A percentile compares a stretch with the other conserved stretches of the same genome.
phyloP scores from a whole-genome alignment of 1,284 basidiomycete genomes.

The Prillingera fragicola region DNA sequence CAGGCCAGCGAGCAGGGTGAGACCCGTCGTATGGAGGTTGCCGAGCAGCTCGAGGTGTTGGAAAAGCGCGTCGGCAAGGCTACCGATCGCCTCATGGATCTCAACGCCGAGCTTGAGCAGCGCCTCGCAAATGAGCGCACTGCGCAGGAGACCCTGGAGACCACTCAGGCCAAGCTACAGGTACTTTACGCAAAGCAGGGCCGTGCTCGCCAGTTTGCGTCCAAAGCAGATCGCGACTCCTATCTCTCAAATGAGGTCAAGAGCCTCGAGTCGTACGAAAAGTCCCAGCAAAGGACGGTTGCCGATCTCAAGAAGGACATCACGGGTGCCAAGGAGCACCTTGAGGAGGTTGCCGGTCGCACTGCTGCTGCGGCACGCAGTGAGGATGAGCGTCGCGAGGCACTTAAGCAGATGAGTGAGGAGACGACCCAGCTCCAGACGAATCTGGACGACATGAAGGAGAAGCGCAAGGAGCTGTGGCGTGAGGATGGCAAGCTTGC shows the following conservation, averaged over 20 bases:
- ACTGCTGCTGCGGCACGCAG: conserved; percentile 56
- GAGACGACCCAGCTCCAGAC: conserved; percentile 63
- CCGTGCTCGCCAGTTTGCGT: conserved; percentile 75
- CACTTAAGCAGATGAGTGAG: conserved; percentile 68
- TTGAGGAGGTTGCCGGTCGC: conserved; percentile 64
- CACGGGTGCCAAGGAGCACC: conserved; percentile 66
- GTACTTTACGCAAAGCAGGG: conserved; percentile 83
- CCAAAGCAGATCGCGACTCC: conserved; percentile 71
- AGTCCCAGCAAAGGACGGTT: conserved; percentile 59
- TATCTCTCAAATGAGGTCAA: conserved; percentile 70
- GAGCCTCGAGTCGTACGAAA: conserved; percentile 58
- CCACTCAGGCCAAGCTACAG: conserved; percentile 62
- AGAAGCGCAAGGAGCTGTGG: conserved; percentile 87
- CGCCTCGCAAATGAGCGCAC: conserved; percentile 57
- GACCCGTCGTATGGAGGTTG: conserved; percentile 51
- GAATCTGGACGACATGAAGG: conserved; percentile 64
- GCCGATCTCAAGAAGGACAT: conserved; percentile 62
- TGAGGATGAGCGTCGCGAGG: conserved; percentile 63
- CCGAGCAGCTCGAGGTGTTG: conserved; percentile 61
- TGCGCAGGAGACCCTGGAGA: conserved; percentile 68
- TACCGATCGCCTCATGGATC: conserved; percentile 57
- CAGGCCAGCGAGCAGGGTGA: conserved; percentile 63
- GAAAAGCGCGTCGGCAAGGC: conserved; percentile 60
- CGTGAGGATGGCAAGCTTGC: conserved; percentile 86
- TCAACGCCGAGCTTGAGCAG: conserved; percentile 64